These are phyloP conservation scores for Candida broadrunensis DNA, from an alignment of 805 yeast genomes.

Conservation along the genomic window DNA sequence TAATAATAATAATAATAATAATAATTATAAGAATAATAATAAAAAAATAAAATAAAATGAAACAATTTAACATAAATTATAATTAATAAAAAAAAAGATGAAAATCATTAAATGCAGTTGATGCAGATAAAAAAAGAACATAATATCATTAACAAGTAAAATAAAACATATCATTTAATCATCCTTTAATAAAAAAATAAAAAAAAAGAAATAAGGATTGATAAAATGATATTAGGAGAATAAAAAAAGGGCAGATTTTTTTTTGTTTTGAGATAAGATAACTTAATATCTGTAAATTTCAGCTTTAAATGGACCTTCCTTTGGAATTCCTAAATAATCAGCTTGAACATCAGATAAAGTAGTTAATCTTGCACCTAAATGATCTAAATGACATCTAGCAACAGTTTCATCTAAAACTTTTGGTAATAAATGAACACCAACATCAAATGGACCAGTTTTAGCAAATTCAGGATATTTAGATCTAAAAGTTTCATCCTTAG, in stretches of 20 bases:
- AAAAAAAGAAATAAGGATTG: slow-evolving; percentile 2
- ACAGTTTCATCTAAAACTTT: slow-evolving; percentile 98
- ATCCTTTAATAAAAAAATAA: slow-evolving; percentile 1
- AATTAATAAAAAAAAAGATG: not conserved
- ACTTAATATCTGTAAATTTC: slow-evolving; percentile 94
- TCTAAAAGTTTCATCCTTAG: slow-evolving; percentile 78
- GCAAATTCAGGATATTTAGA: slow-evolving; percentile 81
- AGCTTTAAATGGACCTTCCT: slow-evolving; percentile 96
- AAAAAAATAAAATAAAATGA: slow-evolving; percentile 1
- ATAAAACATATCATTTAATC: too few species aligned
- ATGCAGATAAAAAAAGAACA: slow-evolving; percentile 34
- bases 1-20: not conserved
- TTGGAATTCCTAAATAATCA: slow-evolving; percentile 89
- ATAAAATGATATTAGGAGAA: slow-evolving; percentile 1
- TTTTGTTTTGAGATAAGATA: not conserved
- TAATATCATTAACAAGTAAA: slow-evolving; percentile 13
- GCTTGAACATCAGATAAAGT: slow-evolving; percentile 76
- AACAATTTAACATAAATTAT: not conserved
- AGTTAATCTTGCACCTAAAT: slow-evolving; percentile 87
- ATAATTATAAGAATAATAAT: not conserved
- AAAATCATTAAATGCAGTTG: slow-evolving; percentile 40
- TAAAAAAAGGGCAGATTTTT: slow-evolving; percentile 12
- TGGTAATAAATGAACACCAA: slow-evolving; percentile 96
- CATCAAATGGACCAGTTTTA: slow-evolving; percentile 84
- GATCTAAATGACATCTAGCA: slow-evolving; percentile 93